Evolutionary conservation across 768 basidiomycete species (phyloP), one percentile per base, ranked within the genome.

Genomic region (Dioszegia hungarica): DNA sequence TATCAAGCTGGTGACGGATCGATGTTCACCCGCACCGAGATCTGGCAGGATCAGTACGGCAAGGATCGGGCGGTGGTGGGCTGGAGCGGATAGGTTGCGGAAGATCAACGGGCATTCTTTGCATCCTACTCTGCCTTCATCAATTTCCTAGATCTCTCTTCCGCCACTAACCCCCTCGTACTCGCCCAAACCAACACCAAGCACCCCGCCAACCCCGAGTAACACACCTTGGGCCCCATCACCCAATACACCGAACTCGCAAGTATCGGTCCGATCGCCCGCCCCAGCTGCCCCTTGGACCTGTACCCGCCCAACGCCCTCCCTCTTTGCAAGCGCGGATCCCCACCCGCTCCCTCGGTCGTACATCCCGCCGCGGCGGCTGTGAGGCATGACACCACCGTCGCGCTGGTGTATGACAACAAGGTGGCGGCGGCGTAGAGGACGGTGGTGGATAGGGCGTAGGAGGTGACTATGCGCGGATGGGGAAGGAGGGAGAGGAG

Each of bases 351-450:
- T 3, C 44, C 53, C 5, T 56, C 63, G 11, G 77, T 81, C 10
- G 49, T 51, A 28, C 93, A 90, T 63, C 92, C 74, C 14, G 90
- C 92, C 10, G 93, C 94, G 61, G 86, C 84, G 24, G 92, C 86
- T 34, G 91, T 99, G 62, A 99, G 79, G 9, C 89, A 84, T 70
- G 88, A 97, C 60, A 99, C 94, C 47, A 95, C 93, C 0, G 91
- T 95, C 4, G 94, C 93, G 59, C 86, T 88, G 4, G 94, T 95
- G 79, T 91, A 95, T 3, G 91, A 90, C 77, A 97, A 81, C 67
- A 86, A 88, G 4, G 87, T 81, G 0, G 90, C 88, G 5, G 89
- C 86, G n/a, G 77, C 80, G 59, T 77, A 79, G 15, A 79, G 66
- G 1, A 75, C 43, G 43, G 34, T 37, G 14, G 55, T 54, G 4